These are phyloP conservation scores for Ophiostoma sp. DNA, from an alignment of 2,329 filamentous ascomycete species.

Conservation along the genomic window DNA sequence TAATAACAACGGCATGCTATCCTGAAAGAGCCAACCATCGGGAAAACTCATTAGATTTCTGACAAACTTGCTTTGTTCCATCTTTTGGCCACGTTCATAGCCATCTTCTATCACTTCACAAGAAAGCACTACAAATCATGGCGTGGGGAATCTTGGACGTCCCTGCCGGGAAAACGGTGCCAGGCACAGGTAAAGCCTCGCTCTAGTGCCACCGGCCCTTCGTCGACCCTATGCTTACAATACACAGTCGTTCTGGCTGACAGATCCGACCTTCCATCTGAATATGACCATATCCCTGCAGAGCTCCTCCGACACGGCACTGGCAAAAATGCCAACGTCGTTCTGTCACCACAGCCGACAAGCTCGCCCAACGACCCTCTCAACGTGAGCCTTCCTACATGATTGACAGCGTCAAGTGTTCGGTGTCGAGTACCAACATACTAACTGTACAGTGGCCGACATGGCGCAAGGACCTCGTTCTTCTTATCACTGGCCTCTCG, in stretches of 20 bases:
- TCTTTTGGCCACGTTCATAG: neutral
- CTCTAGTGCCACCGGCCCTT: neutral
- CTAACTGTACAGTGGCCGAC: slow-evolving; percentile 21
- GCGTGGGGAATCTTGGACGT: slow-evolving; percentile 45
- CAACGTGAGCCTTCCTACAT: slow-evolving; percentile 34
- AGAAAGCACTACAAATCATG: slow-evolving; percentile 31
- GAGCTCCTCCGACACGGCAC: slow-evolving; percentile 39
- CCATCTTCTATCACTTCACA: neutral
- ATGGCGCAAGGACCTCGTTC: slow-evolving; percentile 39
- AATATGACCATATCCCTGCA: slow-evolving; percentile 40
- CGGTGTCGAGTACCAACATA: neutral
- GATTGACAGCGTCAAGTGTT: neutral
- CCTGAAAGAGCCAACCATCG: neutral
- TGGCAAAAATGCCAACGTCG: slow-evolving; percentile 34
- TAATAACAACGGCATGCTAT: neutral
- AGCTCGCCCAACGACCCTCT: slow-evolving; percentile 46
- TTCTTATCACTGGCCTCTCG: slow-evolving; percentile 42
- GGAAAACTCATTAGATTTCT: neutral
- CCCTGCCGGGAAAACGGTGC: slow-evolving; percentile 41
- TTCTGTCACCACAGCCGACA: slow-evolving; percentile 42
- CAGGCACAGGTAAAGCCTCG: slow-evolving; percentile 40
- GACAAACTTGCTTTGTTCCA: neutral
- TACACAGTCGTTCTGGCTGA: slow-evolving; percentile 41
- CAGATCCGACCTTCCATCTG: slow-evolving; percentile 41
- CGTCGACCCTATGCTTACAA: neutral